These are phyloP conservation scores for Hypericum androsaemum DNA, from an alignment of 345 rosid genomes.

Conservation along the genomic window DNA sequence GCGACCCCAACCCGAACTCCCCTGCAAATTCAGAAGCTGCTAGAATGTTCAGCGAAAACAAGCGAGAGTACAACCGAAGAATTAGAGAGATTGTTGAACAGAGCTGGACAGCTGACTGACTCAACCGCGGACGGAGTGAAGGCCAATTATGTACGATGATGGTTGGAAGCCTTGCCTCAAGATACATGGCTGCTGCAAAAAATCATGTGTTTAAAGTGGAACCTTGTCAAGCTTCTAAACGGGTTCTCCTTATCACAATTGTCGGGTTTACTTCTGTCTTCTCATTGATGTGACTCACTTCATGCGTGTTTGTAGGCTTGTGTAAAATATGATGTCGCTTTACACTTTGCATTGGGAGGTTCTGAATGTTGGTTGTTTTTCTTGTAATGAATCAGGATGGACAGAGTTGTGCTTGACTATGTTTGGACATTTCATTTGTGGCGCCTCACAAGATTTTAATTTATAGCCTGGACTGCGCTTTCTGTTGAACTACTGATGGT, in stretches of 20 bases:
- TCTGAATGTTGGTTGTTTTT: constrained; percentile 4
- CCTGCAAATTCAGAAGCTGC: too few species aligned
- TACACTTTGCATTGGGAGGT: constrained; percentile 12
- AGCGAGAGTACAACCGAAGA: too few species aligned
- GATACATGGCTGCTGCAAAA: constrained; percentile 1
- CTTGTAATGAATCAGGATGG: background rate
- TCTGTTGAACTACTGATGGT: too few species aligned
- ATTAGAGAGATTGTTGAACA: too few species aligned
- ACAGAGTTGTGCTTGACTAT: too few species aligned
- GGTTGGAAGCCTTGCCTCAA: constrained; percentile 7
- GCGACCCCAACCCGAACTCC: too few species aligned
- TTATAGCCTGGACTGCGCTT: too few species aligned
- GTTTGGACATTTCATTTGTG: too few species aligned
- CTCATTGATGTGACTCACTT: constrained; percentile 6
- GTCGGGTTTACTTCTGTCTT: constrained; percentile 3
- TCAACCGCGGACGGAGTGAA: too few species aligned
- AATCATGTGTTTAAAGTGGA: background rate
- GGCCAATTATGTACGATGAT: background rate
- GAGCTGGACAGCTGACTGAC: too few species aligned
- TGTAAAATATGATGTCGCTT: constrained; percentile 15
- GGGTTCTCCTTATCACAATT: constrained; percentile 7
- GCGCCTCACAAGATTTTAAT: too few species aligned
- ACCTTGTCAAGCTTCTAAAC: constrained; percentile 2
- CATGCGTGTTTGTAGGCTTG: constrained; percentile 12
- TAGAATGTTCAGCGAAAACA: too few species aligned